Evolutionary conservation across 495 filamentous ascomycete genomes (phyloP).

Genomic region (Aspergillus avenaceus): DNA sequence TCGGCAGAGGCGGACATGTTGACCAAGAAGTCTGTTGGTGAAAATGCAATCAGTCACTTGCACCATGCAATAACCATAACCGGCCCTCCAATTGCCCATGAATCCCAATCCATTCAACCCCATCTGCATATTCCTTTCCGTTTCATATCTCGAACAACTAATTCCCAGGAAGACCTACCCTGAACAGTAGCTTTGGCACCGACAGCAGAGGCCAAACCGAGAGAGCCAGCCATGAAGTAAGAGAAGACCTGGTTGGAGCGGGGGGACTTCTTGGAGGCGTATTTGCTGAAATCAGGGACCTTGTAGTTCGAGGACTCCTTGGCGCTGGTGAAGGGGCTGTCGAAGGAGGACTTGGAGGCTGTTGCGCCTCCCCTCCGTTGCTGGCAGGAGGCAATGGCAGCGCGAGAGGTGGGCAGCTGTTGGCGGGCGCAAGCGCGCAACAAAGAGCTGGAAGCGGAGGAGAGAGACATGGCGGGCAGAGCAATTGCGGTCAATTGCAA

Average conservation of each 20-base stretch:
- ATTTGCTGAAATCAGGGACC: constrained; percentile 88
- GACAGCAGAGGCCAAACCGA: constrained; percentile 84
- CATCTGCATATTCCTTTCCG: not conserved
- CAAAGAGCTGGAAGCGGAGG: constrained; percentile 44
- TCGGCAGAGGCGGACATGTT: constrained; percentile 99
- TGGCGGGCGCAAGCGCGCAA: constrained; percentile 50
- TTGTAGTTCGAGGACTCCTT: constrained; percentile 54
- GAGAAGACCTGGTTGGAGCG: constrained; percentile 78
- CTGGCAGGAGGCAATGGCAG: constrained; percentile 46
- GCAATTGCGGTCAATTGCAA: constrained; percentile 43
- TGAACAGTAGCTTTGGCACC: constrained; percentile 96
- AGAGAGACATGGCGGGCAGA: constrained; percentile 41
- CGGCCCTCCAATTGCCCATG: constrained; percentile 1
- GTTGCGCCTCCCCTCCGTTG: constrained; percentile 44
- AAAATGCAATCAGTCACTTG: constrained; percentile 20
- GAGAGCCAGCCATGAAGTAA: constrained; percentile 97
- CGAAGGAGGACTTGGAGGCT: constrained; percentile 44
- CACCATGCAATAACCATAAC: not conserved
- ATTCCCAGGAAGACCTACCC: constrained; percentile 56
- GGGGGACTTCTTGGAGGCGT: constrained; percentile 61
- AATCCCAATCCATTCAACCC: not conserved
- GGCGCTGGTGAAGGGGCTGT: constrained; percentile 47
- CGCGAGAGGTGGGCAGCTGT: constrained; percentile 41
- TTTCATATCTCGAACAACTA: constrained; percentile 1
- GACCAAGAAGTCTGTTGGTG: constrained; percentile 84